Percentiles rank a stretch among this genome's conserved stretches.
Conservation (phyloP, 2,329 filamentous ascomycete genomes). For the Diaporthe citrichinensis region DNA sequence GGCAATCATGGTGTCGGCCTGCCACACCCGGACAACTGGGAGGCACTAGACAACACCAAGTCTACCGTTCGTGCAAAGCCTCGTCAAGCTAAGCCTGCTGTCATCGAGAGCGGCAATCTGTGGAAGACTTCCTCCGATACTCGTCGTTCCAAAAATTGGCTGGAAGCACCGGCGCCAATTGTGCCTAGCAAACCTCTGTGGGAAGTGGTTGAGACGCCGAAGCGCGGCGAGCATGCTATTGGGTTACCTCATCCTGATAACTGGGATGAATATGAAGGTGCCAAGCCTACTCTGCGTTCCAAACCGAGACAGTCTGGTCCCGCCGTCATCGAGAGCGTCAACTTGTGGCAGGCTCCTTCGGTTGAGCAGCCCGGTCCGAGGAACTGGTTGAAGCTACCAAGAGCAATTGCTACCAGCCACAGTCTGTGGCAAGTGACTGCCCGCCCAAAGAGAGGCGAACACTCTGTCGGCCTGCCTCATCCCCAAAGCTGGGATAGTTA, state of each 20-base stretch:
- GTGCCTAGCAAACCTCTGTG: conserved; percentile 28
- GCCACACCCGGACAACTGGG: conserved; percentile 58
- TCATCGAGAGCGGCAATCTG: conserved; percentile 54
- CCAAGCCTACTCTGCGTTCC: conserved; percentile 48
- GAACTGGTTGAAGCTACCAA: conserved; percentile 7
- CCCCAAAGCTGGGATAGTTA: conserved; percentile 57
- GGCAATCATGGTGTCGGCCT: conserved; percentile 47
- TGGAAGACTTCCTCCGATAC: conserved; percentile 42
- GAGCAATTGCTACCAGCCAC: not conserved
- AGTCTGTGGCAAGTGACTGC: conserved; percentile 31
- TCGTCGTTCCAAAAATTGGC: not conserved
- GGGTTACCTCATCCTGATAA: conserved; percentile 56
- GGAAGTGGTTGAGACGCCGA: conserved; percentile 5
- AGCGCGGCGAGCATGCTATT: conserved; percentile 37
- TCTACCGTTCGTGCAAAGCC: conserved; percentile 49
- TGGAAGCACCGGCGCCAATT: not conserved
- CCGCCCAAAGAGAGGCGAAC: conserved; percentile 17
- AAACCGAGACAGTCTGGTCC: conserved; percentile 49
- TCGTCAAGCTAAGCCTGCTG: conserved; percentile 47
- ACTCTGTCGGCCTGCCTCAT: conserved; percentile 52
- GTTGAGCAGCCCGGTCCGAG: conserved; percentile 14
- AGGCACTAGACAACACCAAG: conserved; percentile 50
- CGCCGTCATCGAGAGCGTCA: conserved; percentile 52
- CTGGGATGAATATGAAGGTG: conserved; percentile 54
- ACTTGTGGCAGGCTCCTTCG: conserved; percentile 52